These are phyloP conservation scores for Plasmodium relictum DNA, from an alignment of 169 alveolate genomes.

Conservation along the genomic window DNA sequence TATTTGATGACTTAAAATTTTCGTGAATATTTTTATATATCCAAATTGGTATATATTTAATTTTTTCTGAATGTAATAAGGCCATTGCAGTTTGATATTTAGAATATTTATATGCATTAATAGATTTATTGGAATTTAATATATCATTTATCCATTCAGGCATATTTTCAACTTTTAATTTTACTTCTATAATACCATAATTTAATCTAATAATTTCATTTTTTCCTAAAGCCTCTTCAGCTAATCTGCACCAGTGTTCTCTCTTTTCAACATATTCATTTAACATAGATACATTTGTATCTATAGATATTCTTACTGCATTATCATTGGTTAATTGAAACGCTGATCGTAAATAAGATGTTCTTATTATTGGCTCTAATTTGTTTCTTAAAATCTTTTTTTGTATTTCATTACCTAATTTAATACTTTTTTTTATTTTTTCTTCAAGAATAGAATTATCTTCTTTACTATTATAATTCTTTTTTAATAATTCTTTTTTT, in stretches of 20 bases:
- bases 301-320: conserved; percentile 85
- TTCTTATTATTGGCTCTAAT: conserved; percentile 86
- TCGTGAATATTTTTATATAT: conserved; percentile 73
- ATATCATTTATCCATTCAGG: conserved; percentile 82
- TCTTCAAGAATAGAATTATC: neutral
- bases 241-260: conserved; percentile 87
- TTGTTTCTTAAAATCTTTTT: conserved; percentile 70
- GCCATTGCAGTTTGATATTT: conserved; percentile 87
- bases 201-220: conserved; percentile 81
- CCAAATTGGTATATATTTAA: conserved; percentile 81
- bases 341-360: conserved; percentile 87
- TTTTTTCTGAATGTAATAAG: conserved; percentile 80
- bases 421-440: conserved; percentile 60
- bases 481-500: conserved; percentile 9
- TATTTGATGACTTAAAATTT: conserved; percentile 50
- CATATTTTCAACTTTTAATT: conserved; percentile 79
- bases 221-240: conserved; percentile 85
- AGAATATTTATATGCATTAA: conserved; percentile 81
- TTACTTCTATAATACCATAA: conserved; percentile 83
- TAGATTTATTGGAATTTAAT: conserved; percentile 78
- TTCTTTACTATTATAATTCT: too few species aligned
- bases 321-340: conserved; percentile 82
- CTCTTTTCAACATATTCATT: conserved; percentile 72
- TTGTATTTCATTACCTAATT: conserved; percentile 82
- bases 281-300: conserved; percentile 87